Base-by-base conservation (phyloP, 768 basidiomycete species). In the Mycena leptocephala region DNA sequence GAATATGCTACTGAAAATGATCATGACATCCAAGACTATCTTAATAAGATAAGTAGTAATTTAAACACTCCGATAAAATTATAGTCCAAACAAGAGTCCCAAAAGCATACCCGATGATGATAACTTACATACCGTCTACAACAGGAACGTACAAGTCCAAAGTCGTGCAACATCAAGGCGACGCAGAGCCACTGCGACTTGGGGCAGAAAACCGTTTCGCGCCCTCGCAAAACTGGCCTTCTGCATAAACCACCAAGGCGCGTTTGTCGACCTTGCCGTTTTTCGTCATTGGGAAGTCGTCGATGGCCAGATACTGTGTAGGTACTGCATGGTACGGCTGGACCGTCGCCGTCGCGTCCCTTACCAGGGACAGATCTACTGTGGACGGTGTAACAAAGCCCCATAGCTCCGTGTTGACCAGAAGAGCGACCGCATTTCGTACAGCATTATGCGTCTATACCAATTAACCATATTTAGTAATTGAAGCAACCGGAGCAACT, bases 301-400 rank as follows among this genome's bases (percentile, higher is more conserved):
- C 82, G 46, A 88, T 79, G 3, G 84, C 82, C 33, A 85, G 59
- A 77, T 83, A 89, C 33, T 83, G 85, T 1, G 84, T 85, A 10
- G 89, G 89, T 0, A 90, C 88, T 3, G 89, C 89, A 79, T 90
- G 89, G 80, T 88, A 88, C 0, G 89, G 87, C 78, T 89, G 88
- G 1, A 86, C 79, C 64, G 82, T 80, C 24, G 87, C 83, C 0
- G 86, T 83, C 3, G 88, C 86, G 33, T 80, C 79, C 18, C 82
- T 82, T 9, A 89, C 86, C 2, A 72, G 77, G 20, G 81, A 80
- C 22, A 81, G 58, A 70, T 85, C 82, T 3, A 85, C 85, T 8
- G 76, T 79, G 9, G 77, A 79, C 0, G 89, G 89, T 1, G 88
- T 86, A 20, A 88, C 81, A 76, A 89, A 89, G 3, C 88, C 89